Base-by-base conservation (phyloP, 2,329 filamentous ascomycete species). In the Colletotrichum cuscutae region DNA sequence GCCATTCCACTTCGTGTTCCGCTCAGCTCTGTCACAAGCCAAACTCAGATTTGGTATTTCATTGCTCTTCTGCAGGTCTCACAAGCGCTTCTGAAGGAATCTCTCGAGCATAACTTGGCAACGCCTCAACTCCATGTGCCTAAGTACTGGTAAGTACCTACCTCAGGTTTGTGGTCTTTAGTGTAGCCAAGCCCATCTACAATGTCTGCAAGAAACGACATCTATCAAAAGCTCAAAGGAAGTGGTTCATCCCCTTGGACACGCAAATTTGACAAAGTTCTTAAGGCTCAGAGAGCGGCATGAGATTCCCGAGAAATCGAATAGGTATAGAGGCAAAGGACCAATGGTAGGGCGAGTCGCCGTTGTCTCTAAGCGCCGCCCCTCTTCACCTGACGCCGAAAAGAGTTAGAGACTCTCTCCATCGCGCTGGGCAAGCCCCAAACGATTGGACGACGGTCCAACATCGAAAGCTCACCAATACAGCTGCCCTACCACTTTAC, bases 311-410 rank as follows among this genome's bases (percentile, higher is more conserved):
- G 54, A 71, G 30, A 12, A 32, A 49, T 19, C 54, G 26, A 32
- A 49, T 19, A 66, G 26, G 37, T 7, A 13, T 30, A 60, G 46
- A 46, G 63, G n/a, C 11, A 22, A 28, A 53, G 58, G 15, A 28
- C 71, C 67, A 71, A 71, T 66, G 15, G 56, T 19, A 71, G 54
- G 32, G 46, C 49, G 54, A 8, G 32, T 59, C 57, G 62, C 62
- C 37, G 68, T 59, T 63, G 62, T 24, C 52, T 72, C 32, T 73
- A 73, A 73, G 71, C 71, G 71, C 71, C 71, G 68, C 62, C 71
- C 67, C 68, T 68, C 71, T 65, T 71, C 62, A 71, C 28, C 71
- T 67, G 62, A 68, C 62, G 62, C 71, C 71, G 37, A 60, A 63
- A 73, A 49, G 30, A 73, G 71, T 72, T 72, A 66, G 62, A 53